phyloP scores from a whole-genome alignment of 2,329 filamentous ascomycete genomes.

The Neocucurbitaria cava region DNA sequence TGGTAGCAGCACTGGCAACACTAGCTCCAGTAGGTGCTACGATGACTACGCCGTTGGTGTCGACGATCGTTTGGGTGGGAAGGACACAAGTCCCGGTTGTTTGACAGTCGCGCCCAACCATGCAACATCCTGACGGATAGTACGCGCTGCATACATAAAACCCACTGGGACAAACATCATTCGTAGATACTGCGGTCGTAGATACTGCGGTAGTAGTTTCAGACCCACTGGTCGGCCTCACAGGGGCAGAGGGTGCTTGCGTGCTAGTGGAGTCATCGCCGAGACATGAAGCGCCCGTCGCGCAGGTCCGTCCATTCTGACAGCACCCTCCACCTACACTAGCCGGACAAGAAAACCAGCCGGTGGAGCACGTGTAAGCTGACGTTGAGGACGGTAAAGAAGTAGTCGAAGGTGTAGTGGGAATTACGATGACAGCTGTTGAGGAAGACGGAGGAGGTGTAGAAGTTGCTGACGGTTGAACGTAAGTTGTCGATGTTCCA shows the following conservation, averaged over 20 bases:
- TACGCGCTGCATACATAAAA: constrained; percentile 90
- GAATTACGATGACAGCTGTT: constrained; percentile 50
- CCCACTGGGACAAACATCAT: constrained; percentile 75
- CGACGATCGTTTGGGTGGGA: constrained; percentile 65
- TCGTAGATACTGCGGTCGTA: constrained; percentile 75
- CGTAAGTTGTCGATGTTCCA: constrained; percentile 38
- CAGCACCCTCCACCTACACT: constrained; percentile 60
- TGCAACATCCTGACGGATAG: constrained; percentile 84
- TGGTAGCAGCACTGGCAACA: no score
- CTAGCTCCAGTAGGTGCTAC: constrained; percentile 66
- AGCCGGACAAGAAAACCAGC: constrained; percentile 55
- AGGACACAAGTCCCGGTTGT: constrained; percentile 75
- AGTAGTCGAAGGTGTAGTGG: constrained; percentile 31
- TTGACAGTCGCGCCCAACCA: constrained; percentile 83
- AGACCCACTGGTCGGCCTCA: constrained; percentile 53
- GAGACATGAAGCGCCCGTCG: constrained; percentile 49
- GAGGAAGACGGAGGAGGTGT: constrained; percentile 38
- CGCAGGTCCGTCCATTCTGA: constrained; percentile 54
- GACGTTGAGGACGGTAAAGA: constrained; percentile 22
- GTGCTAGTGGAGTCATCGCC: constrained; percentile 41
- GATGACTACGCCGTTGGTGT: constrained; percentile 71
- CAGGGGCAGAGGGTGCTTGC: constrained; percentile 49
- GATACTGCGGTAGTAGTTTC: constrained; percentile 69
- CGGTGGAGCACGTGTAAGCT: constrained; percentile 54
- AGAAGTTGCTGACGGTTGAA: constrained; percentile 41